These are phyloP conservation scores for Trichoderma gamsii DNA, from an alignment of 495 filamentous ascomycete species.

Conservation along the genomic window DNA sequence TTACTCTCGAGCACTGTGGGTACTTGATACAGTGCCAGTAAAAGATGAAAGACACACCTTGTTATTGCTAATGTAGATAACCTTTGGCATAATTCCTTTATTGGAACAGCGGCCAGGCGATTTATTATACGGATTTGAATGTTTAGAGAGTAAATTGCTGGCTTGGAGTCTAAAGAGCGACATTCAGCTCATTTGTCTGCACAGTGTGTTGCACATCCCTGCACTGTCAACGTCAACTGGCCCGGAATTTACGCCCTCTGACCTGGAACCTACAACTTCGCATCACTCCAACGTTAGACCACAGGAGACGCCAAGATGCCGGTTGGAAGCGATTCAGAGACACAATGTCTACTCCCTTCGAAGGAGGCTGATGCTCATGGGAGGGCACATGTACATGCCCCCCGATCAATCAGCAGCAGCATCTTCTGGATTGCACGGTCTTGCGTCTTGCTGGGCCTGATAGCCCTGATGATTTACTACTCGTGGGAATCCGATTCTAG, in stretches of 20 bases:
- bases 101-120: not conserved
- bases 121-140: not conserved
- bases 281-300: not conserved
- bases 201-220: not conserved
- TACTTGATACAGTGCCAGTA: not conserved
- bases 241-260: not conserved
- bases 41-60: not conserved
- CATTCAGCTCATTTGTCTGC: not conserved
- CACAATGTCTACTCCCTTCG: not conserved
- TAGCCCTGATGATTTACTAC: not conserved
- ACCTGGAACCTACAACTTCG: not conserved
- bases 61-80: not conserved
- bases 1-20: no score
- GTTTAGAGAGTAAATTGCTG: not conserved
- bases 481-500: not conserved
- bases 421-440: not conserved
- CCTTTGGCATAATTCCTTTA: not conserved
- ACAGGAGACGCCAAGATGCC: not conserved
- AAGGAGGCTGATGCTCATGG: not conserved
- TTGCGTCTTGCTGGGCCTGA: not conserved
- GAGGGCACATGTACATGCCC: not conserved
- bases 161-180: not conserved
- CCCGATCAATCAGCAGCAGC: not conserved
- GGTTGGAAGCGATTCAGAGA: not conserved
- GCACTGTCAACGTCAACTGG: not conserved